phyloP scores from a whole-genome alignment of 2,329 filamentous ascomycete species.

The Aspergillus quadricinctus region DNA sequence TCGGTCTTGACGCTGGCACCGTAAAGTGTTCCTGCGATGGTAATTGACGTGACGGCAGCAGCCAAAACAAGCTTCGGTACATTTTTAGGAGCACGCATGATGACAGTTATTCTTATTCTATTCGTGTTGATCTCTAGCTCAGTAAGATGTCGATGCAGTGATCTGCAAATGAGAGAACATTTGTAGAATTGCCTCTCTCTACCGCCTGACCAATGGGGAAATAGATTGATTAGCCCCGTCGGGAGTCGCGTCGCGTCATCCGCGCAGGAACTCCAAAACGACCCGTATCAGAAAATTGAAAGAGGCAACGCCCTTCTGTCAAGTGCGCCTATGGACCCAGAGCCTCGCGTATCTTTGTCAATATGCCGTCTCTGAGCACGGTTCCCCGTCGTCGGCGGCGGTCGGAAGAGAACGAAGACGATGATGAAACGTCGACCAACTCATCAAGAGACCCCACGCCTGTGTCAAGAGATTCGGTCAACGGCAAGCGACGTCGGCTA shows the following conservation, averaged over 20 bases:
- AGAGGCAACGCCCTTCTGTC: slow-evolving; percentile 1
- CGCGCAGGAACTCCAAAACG: slow-evolving; percentile 9
- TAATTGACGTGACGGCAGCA: slow-evolving; percentile 52
- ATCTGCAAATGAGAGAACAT: slow-evolving; percentile 2
- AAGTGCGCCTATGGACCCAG: slow-evolving; percentile 3
- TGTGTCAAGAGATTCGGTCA: slow-evolving; percentile 22
- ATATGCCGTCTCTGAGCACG: slow-evolving; percentile 25
- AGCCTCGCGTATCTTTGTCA: slow-evolving; percentile 7
- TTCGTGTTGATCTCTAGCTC: not conserved
- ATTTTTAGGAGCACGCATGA: slow-evolving; percentile 30
- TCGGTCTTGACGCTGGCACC: slow-evolving; percentile 56
- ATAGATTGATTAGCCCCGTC: slow-evolving; percentile 14
- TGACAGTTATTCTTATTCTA: slow-evolving; percentile 3
- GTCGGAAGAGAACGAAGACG: slow-evolving; percentile 24
- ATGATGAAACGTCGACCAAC: slow-evolving; percentile 13
- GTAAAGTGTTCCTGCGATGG: slow-evolving; percentile 55
- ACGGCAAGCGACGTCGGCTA: slow-evolving; percentile 31
- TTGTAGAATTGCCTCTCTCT: slow-evolving; percentile 7
- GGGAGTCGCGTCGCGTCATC: slow-evolving; percentile 24
- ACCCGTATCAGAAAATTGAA: not conserved
- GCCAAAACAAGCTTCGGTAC: slow-evolving; percentile 52
- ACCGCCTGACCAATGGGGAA: slow-evolving; percentile 23
- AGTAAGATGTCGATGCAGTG: not conserved
- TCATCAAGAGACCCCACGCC: slow-evolving; percentile 16
- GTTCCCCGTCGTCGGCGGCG: slow-evolving; percentile 28